phyloP scores from a whole-genome alignment of 345 rosid genomes.

The Turritis glabra region DNA sequence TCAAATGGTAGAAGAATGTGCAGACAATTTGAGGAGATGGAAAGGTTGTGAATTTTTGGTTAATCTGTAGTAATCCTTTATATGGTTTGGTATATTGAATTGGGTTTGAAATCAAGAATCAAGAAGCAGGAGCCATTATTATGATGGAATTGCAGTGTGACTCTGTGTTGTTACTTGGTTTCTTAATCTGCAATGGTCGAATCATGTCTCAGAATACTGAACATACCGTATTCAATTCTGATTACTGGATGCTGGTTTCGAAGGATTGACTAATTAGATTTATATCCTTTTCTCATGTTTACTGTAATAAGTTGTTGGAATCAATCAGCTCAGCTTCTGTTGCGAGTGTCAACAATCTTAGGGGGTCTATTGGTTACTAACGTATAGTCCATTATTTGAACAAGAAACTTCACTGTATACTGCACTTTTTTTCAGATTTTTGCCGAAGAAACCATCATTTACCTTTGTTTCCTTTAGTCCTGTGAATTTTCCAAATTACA shows the following conservation, averaged over 20 bases:
- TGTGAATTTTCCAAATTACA: background rate
- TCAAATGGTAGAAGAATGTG: constrained; percentile 1
- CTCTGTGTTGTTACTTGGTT: background rate
- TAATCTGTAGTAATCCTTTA: background rate
- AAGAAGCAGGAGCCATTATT: background rate
- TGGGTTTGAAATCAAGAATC: background rate
- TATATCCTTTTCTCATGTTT: background rate
- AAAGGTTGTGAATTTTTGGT: background rate
- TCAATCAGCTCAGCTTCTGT: background rate
- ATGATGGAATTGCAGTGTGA: background rate
- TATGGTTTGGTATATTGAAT: background rate
- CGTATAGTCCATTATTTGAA: background rate
- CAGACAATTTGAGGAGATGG: background rate
- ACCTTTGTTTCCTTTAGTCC: background rate
- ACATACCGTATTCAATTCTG: no score
- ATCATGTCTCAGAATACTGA: no score
- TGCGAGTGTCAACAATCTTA: background rate
- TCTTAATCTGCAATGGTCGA: background rate
- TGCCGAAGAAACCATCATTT: background rate
- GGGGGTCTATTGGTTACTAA: background rate
- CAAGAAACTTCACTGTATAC: background rate
- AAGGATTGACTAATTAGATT: background rate
- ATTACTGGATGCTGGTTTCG: no score
- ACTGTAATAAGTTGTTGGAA: background rate
- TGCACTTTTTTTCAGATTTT: no score